Base-by-base conservation (phyloP, 2,329 filamentous ascomycete species). In the Ophiostoma sp. region DNA sequence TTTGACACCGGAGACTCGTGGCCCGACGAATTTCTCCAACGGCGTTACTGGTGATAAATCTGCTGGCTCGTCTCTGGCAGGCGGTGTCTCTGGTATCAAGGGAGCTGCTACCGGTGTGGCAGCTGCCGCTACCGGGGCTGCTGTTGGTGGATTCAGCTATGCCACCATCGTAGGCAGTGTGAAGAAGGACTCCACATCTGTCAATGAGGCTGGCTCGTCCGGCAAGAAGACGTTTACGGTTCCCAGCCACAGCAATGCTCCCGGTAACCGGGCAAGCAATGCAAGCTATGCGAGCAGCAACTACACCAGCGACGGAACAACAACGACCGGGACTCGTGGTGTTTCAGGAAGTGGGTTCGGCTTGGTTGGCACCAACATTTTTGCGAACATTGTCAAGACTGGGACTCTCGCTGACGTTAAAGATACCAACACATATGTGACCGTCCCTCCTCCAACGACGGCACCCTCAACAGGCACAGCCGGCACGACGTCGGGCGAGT, bases 211-310 rank as follows among this genome's bases (percentile, higher is more conserved):
- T 44, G 2, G 27, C 27, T 27, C 27, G 27, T 27, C 27, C 27
- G 27, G 27, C 27, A 27, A 27, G 27, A 27, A 27, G 27, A 27
- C 27, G 27, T 27, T 27, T 27, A 27, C 27, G 27, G 27, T 27
- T 27, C 27, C 27, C 42, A 45, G 8, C 42, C 8, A 8, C 36
- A 62, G 38, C 7, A 62, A 62, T 9, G 12, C 42, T 62, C 6
- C 52, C 58, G 36, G 62, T n/a, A 40, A 42, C 60, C 64, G 3
- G 65, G 62, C 36, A 67, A 41, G 41, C 38, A 12, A 38, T 14
- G 55, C 36, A 18, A 71, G 69, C 42, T 67, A 70, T 1, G 68
- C 72, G 38, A 75, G 72, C 69, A 74, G 71, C 64, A 40, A 72
- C 42, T 71, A 71, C 58, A 73, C n/a, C 38, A 40, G 42, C 16